phyloP scores from a whole-genome alignment of 305 asterid genomes.

The Solanum hybrid region DNA sequence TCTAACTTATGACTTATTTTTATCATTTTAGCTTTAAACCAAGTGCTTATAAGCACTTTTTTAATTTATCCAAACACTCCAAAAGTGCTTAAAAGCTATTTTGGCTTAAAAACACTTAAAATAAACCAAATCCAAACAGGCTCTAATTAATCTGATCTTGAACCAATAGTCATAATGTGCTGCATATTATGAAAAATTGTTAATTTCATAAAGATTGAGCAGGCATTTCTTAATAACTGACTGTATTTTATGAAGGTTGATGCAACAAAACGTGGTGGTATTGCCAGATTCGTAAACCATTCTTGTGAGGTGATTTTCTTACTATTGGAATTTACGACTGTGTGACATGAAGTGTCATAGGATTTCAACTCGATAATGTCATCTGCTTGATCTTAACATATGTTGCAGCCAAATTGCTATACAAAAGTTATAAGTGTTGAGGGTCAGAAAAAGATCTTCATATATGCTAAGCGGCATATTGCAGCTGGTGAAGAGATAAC shows the following conservation, averaged over 20 bases:
- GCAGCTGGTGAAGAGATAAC: conserved; percentile 92
- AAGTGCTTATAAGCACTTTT: background rate
- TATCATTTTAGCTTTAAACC: background rate
- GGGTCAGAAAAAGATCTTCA: conserved; percentile 94
- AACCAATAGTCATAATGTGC: background rate
- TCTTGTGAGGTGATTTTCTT: conserved; percentile 81
- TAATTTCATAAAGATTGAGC: background rate
- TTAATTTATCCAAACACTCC: background rate
- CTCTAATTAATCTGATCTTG: background rate
- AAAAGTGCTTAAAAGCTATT: background rate
- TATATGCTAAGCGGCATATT: conserved; percentile 91
- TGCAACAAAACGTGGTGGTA: conserved; percentile 98
- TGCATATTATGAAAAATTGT: background rate
- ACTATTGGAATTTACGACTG: conserved; percentile 3
- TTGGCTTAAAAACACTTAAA: background rate
- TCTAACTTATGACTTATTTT: background rate
- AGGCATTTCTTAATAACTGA: background rate
- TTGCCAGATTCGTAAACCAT: conserved; percentile 95
- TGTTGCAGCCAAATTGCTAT: conserved; percentile 93
- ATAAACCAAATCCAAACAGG: background rate
- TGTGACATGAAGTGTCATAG: conserved; percentile 15
- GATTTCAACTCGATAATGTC: background rate
- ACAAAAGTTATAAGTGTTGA: conserved; percentile 97
- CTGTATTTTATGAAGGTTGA: conserved; percentile 61
- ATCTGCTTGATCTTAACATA: conserved; percentile 13